Evolutionary conservation across 345 rosid species (phyloP).

Genomic region (Eucalyptus regnans): DNA sequence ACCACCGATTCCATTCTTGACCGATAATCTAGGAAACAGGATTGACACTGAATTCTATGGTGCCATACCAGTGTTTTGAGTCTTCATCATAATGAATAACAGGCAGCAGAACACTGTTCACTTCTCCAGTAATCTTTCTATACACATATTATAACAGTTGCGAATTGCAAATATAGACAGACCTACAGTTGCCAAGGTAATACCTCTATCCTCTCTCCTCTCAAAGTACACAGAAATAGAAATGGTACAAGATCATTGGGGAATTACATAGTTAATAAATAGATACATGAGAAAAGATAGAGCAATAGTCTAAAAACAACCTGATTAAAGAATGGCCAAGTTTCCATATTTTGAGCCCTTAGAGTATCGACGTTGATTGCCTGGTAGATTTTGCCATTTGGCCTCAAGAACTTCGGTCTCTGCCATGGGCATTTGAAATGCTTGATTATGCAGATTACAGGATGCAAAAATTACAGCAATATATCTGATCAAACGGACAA

Average conservation of each 20-base stretch:
- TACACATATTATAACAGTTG: too few relatives aligned
- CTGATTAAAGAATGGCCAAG: constrained; percentile 88
- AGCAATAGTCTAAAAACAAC: constrained; percentile 8
- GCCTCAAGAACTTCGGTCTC: constrained; percentile 82
- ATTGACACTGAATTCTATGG: too few relatives aligned
- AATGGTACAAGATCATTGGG: not conserved
- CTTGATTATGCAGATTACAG: not conserved
- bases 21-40: too few relatives aligned
- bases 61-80: too few relatives aligned
- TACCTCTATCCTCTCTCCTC: too few relatives aligned
- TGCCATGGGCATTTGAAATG: constrained; percentile 7
- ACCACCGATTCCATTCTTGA: too few relatives aligned
- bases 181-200: too few relatives aligned
- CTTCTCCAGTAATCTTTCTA: too few relatives aligned
- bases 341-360: constrained; percentile 84
- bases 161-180: too few relatives aligned
- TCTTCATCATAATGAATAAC: too few relatives aligned
- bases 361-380: constrained; percentile 74
- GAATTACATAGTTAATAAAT: not conserved
- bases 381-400: constrained; percentile 54
- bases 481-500: not conserved
- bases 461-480: not conserved
- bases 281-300: not conserved
- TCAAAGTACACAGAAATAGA: not conserved
- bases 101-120: too few relatives aligned